Evolutionary conservation across 108 stramenopile species (phyloP), one percentile per base, ranked within the genome.

Genomic region (Nitzschia palea): DNA sequence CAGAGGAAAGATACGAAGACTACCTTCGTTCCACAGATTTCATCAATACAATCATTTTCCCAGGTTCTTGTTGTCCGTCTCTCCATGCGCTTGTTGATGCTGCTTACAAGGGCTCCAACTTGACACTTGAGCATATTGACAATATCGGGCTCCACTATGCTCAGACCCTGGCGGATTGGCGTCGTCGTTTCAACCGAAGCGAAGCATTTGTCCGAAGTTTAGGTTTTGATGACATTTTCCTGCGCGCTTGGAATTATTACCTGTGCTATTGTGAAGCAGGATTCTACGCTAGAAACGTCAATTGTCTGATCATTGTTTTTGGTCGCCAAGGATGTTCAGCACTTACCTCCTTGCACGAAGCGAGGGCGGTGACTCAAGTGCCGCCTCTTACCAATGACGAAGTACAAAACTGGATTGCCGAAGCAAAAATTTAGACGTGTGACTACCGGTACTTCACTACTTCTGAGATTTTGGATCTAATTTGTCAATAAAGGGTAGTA

Each of bases 21-120:
- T 99, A 99, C 69, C 74, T 77, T 0, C 80, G 79, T 31, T 81
- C 90, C 10, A 90, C 96, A 0, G 97, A 99, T 62, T 99, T 98
- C 64, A 97, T 99, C 80, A 97, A 96, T 71, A 96, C 94, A 4
- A 88, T 96, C 27, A 93, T 98, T 44, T 99, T 99, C 76, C 98
- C 98, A 10, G 98, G 98, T 6, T 81, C 84, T 17, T 89, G 93
- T 68, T 85, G 86, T 63, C 96, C 97, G 0, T 95, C 88, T 18
- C 71, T 98, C 5, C 87, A 94, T 58, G 91, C 97, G 0, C 70
- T 99, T 42, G 68, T 91, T 20, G 86, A 87, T 65, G 97, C 97
- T 14, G 89, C 89, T 17, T 91, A 94, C 73, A 65, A 83, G 47
- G 71, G 79, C 51, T 87, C 92, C 10, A 64, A 60, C n/a, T 60